phyloP scores from a whole-genome alignment of 306 rosid species.

The Crataegus laevigata region DNA sequence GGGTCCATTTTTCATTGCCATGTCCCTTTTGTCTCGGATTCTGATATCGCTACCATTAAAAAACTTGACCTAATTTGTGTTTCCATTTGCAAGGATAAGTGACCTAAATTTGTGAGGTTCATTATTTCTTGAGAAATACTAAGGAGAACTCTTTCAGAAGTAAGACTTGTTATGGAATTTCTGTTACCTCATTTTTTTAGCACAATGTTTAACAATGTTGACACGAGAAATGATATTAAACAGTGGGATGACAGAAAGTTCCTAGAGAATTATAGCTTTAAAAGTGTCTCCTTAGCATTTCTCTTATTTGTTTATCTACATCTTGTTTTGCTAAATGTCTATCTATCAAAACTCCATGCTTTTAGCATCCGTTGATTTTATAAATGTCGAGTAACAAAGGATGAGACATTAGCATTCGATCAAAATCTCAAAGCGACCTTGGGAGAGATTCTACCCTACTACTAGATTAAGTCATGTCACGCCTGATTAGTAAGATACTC shows the following conservation, averaged over 20 bases:
- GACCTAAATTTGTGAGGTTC: not conserved
- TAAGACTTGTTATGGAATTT: fast-evolving
- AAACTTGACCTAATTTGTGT: not conserved
- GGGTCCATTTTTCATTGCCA: conserved; percentile 1
- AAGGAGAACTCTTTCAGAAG: too few relatives aligned
- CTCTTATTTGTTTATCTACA: not conserved
- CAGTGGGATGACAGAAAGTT: too few relatives aligned
- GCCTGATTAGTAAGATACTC: too few relatives aligned
- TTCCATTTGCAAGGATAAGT: not conserved
- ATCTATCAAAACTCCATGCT: not conserved
- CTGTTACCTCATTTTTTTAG: too few relatives aligned
- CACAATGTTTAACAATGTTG: too few relatives aligned
- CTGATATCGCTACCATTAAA: not conserved
- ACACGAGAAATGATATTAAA: too few relatives aligned
- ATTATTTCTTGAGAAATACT: not conserved
- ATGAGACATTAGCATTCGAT: not conserved
- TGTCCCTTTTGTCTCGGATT: not conserved
- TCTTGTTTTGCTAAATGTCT: not conserved
- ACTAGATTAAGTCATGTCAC: fast-evolving
- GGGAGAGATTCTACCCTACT: too few relatives aligned
- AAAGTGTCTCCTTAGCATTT: too few relatives aligned
- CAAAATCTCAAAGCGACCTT: not conserved
- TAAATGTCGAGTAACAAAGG: too few relatives aligned
- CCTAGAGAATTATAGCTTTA: too few relatives aligned
- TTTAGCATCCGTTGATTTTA: not conserved